Evolutionary conservation across 2,329 filamentous ascomycete species (phyloP), one percentile per base, ranked within the genome.

Genomic region (Coniochaeta sp.): DNA sequence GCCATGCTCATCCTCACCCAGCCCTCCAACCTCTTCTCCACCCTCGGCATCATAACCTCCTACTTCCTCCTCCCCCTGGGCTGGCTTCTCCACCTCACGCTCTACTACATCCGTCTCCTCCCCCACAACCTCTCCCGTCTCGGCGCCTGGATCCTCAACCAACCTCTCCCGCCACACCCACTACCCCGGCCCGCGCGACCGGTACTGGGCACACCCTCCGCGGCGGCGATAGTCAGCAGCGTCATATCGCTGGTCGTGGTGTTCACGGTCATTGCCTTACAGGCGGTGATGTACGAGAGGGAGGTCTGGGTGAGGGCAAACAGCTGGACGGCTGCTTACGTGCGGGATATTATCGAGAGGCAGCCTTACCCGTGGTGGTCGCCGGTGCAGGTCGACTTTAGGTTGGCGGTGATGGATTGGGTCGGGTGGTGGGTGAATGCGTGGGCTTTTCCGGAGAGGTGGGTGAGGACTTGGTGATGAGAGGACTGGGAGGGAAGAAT

Each of bases 261-360:
- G 4, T 57, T 27, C 28, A 30, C 53, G 18, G 28, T 31, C 18
- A 35, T 60, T 9, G 26, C 55, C 20, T 35, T 55, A 14, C 24
- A 59, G 14, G 57, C 61, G 10, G 42, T 61, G 24, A 20, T 40
- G 27, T 52, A 52, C 27, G 62, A 64, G 56, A 53, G 62, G n/a
- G 48, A 35, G 12, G 42, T 60, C 14, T 64, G 62, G 62, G 12
- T 53, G 9, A 52, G 30, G 20, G 52, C 49, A 7, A 62, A 61
- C 42, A 51, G 56, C 16, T 60, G 56, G 50, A 55, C 56, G n/a
- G 38, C 30, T 5, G 51, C 54, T 8, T 63, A 64, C 31, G 14
- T 60, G 28, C 22, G 47, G 12, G 60, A 59, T 2, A 14, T 61
- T 20, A 33, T 50, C 12, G 2, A 35, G 6, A 42, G 35, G 30